Conservation (phyloP, 2,329 filamentous ascomycete species). For the Sporothrix inflata region DNA sequence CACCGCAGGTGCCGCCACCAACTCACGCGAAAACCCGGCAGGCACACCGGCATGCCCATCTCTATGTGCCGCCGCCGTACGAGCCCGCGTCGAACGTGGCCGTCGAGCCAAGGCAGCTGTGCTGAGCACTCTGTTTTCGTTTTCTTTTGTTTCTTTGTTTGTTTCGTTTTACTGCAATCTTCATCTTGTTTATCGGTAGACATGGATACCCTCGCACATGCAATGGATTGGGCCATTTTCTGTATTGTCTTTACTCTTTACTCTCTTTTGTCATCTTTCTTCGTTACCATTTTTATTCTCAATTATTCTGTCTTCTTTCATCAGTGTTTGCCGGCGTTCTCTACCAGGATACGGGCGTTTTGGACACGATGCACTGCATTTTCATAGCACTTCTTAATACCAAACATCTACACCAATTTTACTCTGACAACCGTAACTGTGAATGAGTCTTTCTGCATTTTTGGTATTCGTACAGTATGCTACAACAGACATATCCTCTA, state of each 20-base stretch:
- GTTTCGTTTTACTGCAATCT: background rate
- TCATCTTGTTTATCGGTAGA: background rate
- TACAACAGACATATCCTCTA: background rate
- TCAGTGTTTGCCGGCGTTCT: background rate
- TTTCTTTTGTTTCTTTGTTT: background rate
- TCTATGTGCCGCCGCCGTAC: conserved; percentile 23
- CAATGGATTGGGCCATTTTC: background rate
- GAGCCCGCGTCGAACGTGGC: background rate
- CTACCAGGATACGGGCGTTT: conserved; percentile 11
- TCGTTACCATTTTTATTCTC: background rate
- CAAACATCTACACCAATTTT: background rate
- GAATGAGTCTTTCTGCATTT: background rate
- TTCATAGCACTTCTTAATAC: background rate
- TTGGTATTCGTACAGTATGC: conserved; percentile 26
- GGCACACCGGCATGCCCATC: background rate
- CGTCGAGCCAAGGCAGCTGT: conserved; percentile 25
- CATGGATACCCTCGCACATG: conserved; percentile 15
- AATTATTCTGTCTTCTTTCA: background rate
- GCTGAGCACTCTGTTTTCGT: conserved; percentile 3
- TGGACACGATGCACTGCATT: background rate
- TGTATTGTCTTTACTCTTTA: background rate
- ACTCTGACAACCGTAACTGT: background rate
- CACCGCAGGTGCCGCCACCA: background rate
- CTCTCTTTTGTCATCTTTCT: background rate
- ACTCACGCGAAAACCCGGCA: background rate